A percentile compares a stretch with the other conserved stretches of the same genome.
These are phyloP conservation scores for Populus hybrid DNA, from an alignment of 441 rosid species.

Conservation along the genomic window DNA sequence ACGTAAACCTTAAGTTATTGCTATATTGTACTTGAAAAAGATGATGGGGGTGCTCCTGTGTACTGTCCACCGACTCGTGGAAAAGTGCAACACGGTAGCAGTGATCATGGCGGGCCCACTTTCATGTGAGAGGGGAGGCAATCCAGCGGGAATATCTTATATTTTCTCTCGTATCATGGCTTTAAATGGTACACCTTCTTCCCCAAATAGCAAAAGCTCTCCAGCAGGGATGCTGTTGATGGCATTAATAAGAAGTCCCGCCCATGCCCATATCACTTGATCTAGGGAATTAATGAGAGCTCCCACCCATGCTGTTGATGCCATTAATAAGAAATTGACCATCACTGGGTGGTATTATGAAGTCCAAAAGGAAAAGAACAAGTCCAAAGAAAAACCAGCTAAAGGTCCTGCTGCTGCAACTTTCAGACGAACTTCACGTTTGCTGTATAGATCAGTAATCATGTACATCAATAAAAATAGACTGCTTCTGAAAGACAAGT, in stretches of 20 bases:
- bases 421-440: constrained; percentile 86
- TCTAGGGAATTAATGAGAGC: constrained; percentile 88
- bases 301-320: constrained; percentile 69
- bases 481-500: neutral
- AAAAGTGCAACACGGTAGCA: neutral
- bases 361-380: constrained; percentile 65
- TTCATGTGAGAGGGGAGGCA: neutral
- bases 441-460: constrained; percentile 23
- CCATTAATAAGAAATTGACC: constrained; percentile 88
- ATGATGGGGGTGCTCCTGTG: neutral
- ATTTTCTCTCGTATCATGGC: neutral
- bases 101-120: too few species aligned
- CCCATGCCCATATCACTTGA: constrained; percentile 93
- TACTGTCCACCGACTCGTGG: neutral
- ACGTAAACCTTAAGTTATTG: neutral
- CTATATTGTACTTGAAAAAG: neutral
- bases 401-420: constrained; percentile 92
- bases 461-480: neutral
- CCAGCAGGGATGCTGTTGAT: constrained; percentile 96
- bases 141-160: neutral
- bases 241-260: constrained; percentile 94
- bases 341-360: constrained; percentile 78
- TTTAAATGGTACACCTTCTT: constrained; percentile 59
- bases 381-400: constrained; percentile 84
- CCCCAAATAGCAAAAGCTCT: constrained; percentile 90